Evolutionary conservation across 2,329 filamentous ascomycete species (phyloP).

Genomic region (Diaporthe citri): DNA sequence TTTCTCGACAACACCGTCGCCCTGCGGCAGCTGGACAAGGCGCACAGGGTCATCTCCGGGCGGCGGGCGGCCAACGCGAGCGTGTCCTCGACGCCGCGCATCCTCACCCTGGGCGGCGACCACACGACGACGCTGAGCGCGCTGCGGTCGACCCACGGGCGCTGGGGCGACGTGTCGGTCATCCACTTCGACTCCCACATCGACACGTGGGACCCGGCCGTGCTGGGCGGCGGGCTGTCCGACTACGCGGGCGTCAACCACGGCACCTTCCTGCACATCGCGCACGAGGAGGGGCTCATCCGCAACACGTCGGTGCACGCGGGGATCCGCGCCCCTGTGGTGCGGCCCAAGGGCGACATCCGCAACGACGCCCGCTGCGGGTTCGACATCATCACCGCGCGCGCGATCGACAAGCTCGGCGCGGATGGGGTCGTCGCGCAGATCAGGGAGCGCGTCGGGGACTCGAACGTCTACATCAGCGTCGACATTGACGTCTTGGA

Average conservation of each 20-base stretch:
- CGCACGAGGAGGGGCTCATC: constrained; percentile 70
- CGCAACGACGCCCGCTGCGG: constrained; percentile 70
- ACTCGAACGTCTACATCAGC: constrained; percentile 74
- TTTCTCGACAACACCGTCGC: constrained; percentile 83
- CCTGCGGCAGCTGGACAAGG: constrained; percentile 79
- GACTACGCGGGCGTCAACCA: constrained; percentile 69
- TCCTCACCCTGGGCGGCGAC: constrained; percentile 75
- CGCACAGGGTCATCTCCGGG: constrained; percentile 60
- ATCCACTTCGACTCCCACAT: constrained; percentile 77
- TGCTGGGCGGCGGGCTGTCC: constrained; percentile 65
- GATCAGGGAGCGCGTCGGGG: constrained; percentile 69
- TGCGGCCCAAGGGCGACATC: constrained; percentile 60
- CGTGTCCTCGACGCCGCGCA: constrained; percentile 59
- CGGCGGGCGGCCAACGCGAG: constrained; percentile 56
- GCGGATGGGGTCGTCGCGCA: constrained; percentile 71
- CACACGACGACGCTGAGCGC: constrained; percentile 74
- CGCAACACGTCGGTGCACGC: constrained; percentile 71
- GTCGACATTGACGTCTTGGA: constrained; percentile 88
- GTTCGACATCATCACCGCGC: constrained; percentile 68
- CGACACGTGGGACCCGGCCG: constrained; percentile 78
- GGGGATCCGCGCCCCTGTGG: constrained; percentile 69
- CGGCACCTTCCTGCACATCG: constrained; percentile 72
- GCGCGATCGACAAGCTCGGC: constrained; percentile 80
- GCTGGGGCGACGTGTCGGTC: constrained; percentile 71
- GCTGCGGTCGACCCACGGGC: constrained; percentile 68